A percentile compares a stretch with the other conserved stretches of the same genome.
Evolutionary conservation across 1,284 basidiomycete genomes (phyloP).

Genomic region (Boletus semigastroideus): DNA sequence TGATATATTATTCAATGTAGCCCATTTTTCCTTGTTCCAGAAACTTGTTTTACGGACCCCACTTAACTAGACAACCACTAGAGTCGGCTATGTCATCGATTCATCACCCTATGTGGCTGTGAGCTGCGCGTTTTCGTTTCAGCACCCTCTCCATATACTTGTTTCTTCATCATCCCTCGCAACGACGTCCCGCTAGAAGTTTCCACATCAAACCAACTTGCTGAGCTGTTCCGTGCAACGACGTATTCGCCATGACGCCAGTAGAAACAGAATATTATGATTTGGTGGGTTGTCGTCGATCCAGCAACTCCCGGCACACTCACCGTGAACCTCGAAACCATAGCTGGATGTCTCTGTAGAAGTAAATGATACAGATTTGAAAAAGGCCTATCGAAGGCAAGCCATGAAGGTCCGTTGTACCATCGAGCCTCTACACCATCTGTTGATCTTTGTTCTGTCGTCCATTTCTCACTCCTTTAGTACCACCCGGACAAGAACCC

Average conservation of each 20-base stretch:
- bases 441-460: background rate
- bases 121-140: conserved; percentile 13
- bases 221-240: background rate
- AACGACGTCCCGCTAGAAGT: conserved; percentile 9
- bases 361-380: conserved; percentile 73
- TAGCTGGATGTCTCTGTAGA: conserved; percentile 52
- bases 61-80: conserved; percentile 1
- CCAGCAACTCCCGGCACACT: background rate
- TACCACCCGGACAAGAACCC: conserved; percentile 95
- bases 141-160: background rate
- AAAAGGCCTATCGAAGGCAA: conserved; percentile 94
- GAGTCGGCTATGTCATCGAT: conserved; percentile 19
- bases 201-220: background rate
- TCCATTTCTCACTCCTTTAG: conserved; percentile 38
- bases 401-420: conserved; percentile 79
- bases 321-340: conserved; percentile 2
- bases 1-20: conserved; percentile 34
- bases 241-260: conserved; percentile 46
- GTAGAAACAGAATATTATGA: conserved; percentile 70
- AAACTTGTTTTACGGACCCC: conserved; percentile 3
- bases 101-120: conserved; percentile 27
- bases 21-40: conserved; percentile 11
- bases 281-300: conserved; percentile 41
- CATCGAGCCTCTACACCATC: background rate
- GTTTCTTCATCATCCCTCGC: conserved; percentile 1